Evolutionary conservation across 2,329 filamentous ascomycete species (phyloP), one percentile per base, ranked within the genome.

Genomic region (Diaporthe sp.): DNA sequence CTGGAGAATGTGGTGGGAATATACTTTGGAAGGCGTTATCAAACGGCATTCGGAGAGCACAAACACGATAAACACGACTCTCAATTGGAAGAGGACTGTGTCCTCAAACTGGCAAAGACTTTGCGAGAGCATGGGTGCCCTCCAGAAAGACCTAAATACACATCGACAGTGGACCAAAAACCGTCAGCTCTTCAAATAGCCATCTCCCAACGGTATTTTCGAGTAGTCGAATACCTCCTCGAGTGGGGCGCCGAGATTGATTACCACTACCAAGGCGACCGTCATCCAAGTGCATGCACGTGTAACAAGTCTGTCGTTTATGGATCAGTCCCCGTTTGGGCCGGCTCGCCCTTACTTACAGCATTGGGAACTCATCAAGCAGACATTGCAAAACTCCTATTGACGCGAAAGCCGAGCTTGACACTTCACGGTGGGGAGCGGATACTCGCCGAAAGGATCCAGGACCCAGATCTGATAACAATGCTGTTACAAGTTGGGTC

Each of bases 121-220:
- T 12, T 57, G 3, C 46, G 39, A 5, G 19, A 57, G 19, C 25
- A 67, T 57, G 71, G 60, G 5, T 49, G n/a, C 19, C n/a, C 19
- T 3, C 49, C 25, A 4, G 28, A 57, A 1, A 73, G 60, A 37
- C 19, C 60, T 3, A 15, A 5, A 6, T 5, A 49, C 1, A 10
- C 22, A 19, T 8, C 46, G 7, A 12, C 0, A 8, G 31, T 19
- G 13, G 8, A 25, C 5, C 1, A 3, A 1, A 1, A 4, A 2
- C 17, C 34, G 3, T 68, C 60, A 22, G 25, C 22, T 2, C 46
- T 73, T 44, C 60, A 67, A 44, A 0, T 7, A 19, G 71, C 71
- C 8, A 46, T 57, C 1, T 1, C 0, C 2, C 4, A 12, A 2
- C 7, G 19, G 2, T 4, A 13, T 5, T 4, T 1, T 25, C 15